Percentiles rank a stretch among this genome's conserved stretches.
phyloP scores from a whole-genome alignment of 306 rosid species.

The Vigna radiata region DNA sequence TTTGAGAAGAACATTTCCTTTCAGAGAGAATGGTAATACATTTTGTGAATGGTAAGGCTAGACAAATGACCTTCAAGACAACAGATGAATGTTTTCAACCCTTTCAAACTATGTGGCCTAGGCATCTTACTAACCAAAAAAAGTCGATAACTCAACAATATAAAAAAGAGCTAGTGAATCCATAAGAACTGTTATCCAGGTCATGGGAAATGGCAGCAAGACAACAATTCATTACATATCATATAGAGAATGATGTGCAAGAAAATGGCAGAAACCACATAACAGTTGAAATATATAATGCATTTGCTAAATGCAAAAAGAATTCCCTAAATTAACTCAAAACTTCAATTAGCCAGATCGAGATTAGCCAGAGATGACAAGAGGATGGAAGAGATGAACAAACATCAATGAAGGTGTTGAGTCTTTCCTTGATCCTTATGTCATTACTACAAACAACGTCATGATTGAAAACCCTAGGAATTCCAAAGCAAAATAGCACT shows the following conservation, averaged over 20 bases:
- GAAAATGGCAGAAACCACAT: neutral
- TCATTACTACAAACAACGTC: neutral
- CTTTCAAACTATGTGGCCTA: conserved; percentile 7
- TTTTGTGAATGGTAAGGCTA: conserved; percentile 30
- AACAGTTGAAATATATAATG: neutral
- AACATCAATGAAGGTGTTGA: neutral
- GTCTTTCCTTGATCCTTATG: neutral
- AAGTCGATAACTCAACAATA: conserved; percentile 17
- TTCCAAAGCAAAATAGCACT: neutral
- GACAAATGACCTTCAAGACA: conserved; percentile 38
- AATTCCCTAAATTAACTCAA: neutral
- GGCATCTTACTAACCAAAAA: conserved; percentile 36
- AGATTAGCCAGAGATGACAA: neutral
- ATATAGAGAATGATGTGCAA: neutral
- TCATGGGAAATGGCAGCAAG: neutral
- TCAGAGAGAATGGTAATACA: conserved; percentile 29
- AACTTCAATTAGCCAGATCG: neutral
- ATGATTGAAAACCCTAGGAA: neutral
- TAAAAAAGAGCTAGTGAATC: neutral
- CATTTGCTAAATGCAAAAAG: too few relatives aligned
- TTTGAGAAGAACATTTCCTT: conserved; percentile 33
- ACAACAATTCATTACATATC: neutral
- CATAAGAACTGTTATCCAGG: neutral
- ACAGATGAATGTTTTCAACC: conserved; percentile 27
- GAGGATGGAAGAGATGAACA: neutral